These are phyloP conservation scores for Glycine tomentella DNA, from an alignment of 306 rosid species.

Conservation along the genomic window DNA sequence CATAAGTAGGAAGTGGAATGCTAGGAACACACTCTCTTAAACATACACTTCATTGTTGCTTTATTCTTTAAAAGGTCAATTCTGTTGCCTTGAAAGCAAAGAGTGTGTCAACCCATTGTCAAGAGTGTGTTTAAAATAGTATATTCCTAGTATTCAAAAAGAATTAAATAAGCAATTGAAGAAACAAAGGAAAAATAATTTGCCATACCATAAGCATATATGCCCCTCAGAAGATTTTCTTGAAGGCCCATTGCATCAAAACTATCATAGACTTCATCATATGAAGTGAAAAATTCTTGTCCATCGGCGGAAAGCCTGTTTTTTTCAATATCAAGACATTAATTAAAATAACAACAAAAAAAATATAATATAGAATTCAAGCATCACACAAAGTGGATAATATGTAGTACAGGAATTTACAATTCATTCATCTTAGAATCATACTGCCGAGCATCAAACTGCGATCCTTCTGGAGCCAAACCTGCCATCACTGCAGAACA, in stretches of 20 bases:
- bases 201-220: constrained; percentile 86
- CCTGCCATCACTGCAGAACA: constrained; percentile 78
- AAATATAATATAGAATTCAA: not conserved
- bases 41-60: not conserved
- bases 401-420: constrained; percentile 49
- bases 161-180: not conserved
- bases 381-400: not conserved
- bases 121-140: not conserved
- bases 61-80: not conserved
- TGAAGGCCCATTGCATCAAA: constrained; percentile 87
- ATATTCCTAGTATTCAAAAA: not conserved
- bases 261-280: constrained; percentile 83
- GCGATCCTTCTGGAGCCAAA: constrained; percentile 85
- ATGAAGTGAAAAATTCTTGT: constrained; percentile 81
- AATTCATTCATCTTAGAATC: constrained; percentile 88
- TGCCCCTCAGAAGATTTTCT: constrained; percentile 93
- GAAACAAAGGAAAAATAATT: not conserved
- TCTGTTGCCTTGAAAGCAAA: not conserved
- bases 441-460: constrained; percentile 82
- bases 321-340: not conserved
- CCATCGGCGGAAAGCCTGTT: constrained; percentile 78
- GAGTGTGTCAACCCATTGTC: not conserved
- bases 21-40: not conserved
- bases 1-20: not conserved
- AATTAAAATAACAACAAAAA: constrained; percentile 27